Evolutionary conservation across 768 basidiomycete species (phyloP).

Genomic region (Serendipita sp.): DNA sequence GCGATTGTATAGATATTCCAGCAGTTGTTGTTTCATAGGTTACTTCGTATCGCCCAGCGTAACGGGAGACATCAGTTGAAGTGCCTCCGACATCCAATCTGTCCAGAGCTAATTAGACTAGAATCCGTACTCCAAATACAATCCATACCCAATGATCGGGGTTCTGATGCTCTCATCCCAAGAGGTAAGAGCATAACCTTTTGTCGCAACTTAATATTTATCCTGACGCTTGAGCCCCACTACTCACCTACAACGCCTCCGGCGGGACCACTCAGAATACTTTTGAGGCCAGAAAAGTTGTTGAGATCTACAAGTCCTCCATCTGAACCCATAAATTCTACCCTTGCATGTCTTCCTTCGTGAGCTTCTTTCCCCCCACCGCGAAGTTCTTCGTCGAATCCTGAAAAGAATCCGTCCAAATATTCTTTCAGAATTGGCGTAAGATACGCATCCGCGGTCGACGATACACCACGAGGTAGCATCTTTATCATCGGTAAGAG

Average conservation of each 20-base stretch:
- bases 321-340: constrained; percentile 94
- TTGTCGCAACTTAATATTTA: too few species aligned
- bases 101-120: not conserved
- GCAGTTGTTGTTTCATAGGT: constrained; percentile 95
- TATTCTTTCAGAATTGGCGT: constrained; percentile 77
- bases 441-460: constrained; percentile 89
- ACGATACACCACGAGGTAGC: constrained; percentile 81
- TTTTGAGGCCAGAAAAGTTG: constrained; percentile 86
- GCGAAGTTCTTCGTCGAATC: constrained; percentile 62
- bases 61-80: constrained; percentile 88
- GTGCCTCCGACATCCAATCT: constrained; percentile 92
- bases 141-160: constrained; percentile 68
- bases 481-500: constrained; percentile 93
- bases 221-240: too few species aligned
- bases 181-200: constrained; percentile 60
- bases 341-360: constrained; percentile 23
- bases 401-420: constrained; percentile 78
- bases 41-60: constrained; percentile 76
- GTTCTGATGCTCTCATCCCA: constrained; percentile 58
- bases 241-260: constrained; percentile 68
- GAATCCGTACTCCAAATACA: not conserved
- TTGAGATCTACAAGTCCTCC: constrained; percentile 65
- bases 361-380: constrained; percentile 21
- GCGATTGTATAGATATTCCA: constrained; percentile 79
- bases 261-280: constrained; percentile 83